Base-by-base conservation (phyloP, 108 stramenopile species). In the Licmophora abbreviata region DNA sequence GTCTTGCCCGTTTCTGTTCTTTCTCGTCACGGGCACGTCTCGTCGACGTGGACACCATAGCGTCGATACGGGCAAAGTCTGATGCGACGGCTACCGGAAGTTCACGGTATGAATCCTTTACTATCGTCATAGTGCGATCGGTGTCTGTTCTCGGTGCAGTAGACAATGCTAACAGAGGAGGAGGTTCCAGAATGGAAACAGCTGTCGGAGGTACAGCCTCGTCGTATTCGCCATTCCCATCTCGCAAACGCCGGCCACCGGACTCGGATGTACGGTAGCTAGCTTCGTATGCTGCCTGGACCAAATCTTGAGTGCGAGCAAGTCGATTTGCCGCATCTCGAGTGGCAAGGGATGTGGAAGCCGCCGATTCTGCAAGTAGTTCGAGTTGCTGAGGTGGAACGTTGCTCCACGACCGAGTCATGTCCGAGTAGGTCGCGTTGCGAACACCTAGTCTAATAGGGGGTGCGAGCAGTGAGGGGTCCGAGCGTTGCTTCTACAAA, bases 391-490 rank as follows among this genome's bases (percentile, higher is more conserved):
- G 33, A 1, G 31, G 17, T 17, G 75, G 63, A 14, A 71, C n/a
- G 8, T 54, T 50, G 18, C 52, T 44, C 61, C 68, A 81, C 35
- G 66, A 54, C 26, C 86, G 71, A 18, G 50, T 30, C 32, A 77
- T 35, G 56, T 88, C 86, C 12, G 73, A 38, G 52, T 66, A 88
- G 8, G 79, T 77, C 15, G 76, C 66, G 21, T 68, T 59, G 56
- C 54, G 46, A 12, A 9, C 28, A 21, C 31, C 40, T 12, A 24
- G 1, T 51, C 37, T 5, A 33, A 34, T 17, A n/a, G 31, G 18
- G 29, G 41, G 6, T 29, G 42, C n/a, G 54, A 52, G 1, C 24
- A 17, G 26, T 20, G 55, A 38, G 3, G 51, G 52, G 48, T 49
- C 48, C 18, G 24, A 27, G 35, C 36, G 15, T 10, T 10, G 2